Evolutionary conservation across 768 basidiomycete genomes (phyloP).

Genomic region (Mycena indigotica): DNA sequence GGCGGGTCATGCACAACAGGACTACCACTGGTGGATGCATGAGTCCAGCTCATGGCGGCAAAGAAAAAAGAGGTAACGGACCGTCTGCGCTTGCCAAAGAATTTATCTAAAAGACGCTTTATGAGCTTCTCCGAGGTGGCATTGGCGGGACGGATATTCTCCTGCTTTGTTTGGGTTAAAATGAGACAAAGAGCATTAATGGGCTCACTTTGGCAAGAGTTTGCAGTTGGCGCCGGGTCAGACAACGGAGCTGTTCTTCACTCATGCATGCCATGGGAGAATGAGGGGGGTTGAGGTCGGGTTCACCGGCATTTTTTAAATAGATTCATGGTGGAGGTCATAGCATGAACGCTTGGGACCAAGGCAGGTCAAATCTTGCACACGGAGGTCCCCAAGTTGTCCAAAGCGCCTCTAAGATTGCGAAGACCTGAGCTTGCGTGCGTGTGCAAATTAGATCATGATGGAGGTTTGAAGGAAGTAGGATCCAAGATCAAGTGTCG

Average conservation of each 20-base stretch:
- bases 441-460: no score
- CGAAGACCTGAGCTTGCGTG: no score
- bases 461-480: no score
- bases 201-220: slow-evolving; percentile 9
- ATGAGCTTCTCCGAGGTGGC: slow-evolving; percentile 2
- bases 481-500: no score
- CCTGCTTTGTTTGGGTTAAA: slow-evolving; percentile 4
- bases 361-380: not conserved
- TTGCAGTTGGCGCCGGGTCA: slow-evolving; percentile 5
- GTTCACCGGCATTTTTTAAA: not conserved
- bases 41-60: no score
- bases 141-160: slow-evolving; percentile 7
- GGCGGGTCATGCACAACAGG: no score
- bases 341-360: not conserved
- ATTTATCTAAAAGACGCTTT: slow-evolving; percentile 3
- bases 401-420: no score
- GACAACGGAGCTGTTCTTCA: slow-evolving; percentile 3
- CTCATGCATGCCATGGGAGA: not conserved
- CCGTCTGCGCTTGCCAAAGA: not conserved
- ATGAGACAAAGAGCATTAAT: not conserved
- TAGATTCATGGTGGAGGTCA: not conserved
- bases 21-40: no score
- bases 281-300: not conserved
- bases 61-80: not conserved
- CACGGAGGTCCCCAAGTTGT: no score